Percentiles rank a stretch among this genome's conserved stretches.
Evolutionary conservation across 805 yeast species (phyloP).

Genomic region (Osmozyma mogii): DNA sequence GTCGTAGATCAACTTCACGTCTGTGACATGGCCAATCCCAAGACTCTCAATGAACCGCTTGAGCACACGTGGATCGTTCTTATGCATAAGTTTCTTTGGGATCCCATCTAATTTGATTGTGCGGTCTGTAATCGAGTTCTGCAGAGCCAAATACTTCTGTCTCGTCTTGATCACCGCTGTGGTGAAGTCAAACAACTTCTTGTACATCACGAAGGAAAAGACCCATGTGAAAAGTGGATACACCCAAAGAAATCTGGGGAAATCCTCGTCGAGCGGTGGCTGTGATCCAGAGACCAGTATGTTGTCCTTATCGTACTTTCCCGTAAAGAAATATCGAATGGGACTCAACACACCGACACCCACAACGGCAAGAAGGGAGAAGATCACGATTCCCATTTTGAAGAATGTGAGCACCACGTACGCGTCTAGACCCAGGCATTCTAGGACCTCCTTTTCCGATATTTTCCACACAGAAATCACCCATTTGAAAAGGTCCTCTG

Average conservation of each 20-base stretch:
- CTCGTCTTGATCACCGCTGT: conserved; percentile 42
- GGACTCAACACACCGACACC: conserved; percentile 30
- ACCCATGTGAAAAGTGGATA: conserved; percentile 50
- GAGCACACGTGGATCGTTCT: conserved; percentile 33
- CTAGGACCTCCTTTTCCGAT: conserved; percentile 19
- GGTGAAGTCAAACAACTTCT: conserved; percentile 40
- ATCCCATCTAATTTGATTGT: conserved; percentile 50
- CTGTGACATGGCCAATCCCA: conserved; percentile 48
- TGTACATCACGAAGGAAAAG: conserved; percentile 42
- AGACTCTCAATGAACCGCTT: conserved; percentile 45
- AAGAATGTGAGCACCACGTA: conserved; percentile 33
- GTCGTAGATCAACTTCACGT: conserved; percentile 41
- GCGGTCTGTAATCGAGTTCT: conserved; percentile 51
- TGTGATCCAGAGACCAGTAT: conserved; percentile 13
- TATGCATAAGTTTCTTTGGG: conserved; percentile 34
- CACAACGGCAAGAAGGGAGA: conserved; percentile 12
- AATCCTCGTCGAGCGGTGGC: conserved; percentile 26
- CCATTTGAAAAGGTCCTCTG: conserved; percentile 24
- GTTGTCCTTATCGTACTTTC: conserved; percentile 36
- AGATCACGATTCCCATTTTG: conserved; percentile 22
- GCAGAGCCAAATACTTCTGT: conserved; percentile 52
- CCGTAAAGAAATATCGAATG: conserved; percentile 31
- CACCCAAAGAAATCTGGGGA: conserved; percentile 40
- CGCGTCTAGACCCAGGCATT: conserved; percentile 20
- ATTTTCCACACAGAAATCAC: conserved; percentile 17